Evolutionary conservation across 179 eudicot species (phyloP), one percentile per base, ranked within the genome.

Genomic region (Sideroxylon spinosum): DNA sequence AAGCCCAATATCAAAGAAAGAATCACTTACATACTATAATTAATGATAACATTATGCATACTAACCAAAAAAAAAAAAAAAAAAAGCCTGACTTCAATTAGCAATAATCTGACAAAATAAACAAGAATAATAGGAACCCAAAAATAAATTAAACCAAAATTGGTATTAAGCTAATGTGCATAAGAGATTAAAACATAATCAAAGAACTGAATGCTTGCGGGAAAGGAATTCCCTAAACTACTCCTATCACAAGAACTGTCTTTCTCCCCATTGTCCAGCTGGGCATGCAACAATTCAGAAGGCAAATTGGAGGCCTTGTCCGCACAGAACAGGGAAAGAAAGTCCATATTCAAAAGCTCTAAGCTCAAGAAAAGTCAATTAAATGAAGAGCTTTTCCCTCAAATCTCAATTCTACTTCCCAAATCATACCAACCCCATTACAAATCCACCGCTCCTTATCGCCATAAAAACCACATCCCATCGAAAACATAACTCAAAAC

Each of bases 181-280:
- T 4, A n/a, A 3, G 23, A n/a, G 11, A 57, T 19, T 5, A 6
- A 57, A 57, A 5, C 19, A n/a, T 57, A 23, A 62, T 62, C 29
- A 9, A 23, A 14, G n/a, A 74, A 37, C 29, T 56, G 64, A 48
- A 68, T 8, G 57, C 93, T 79, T 76, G 92, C 98, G 78, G 91
- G 88, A 74, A 90, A 82, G 48, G 91, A 81, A 78, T 52, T 75
- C 9, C 78, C 68, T 49, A 83, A 26, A 57, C 80, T 19, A 72
- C 71, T 68, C 78, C 76, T 76, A 81, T 70, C 67, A 70, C 67
- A 81, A 53, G 68, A 6, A 13, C 57, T 2, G 6, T n/a, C 60
- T 7, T 82, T 78, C 20, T 73, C 84, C 32, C 63, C 79, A 86
- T 88, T 83, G 71, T 89, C 86, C 84, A 84, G 85, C 73, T 85